Base-by-base conservation (phyloP, 352 stramenopile genomes). In the Elongisporangium senticosum region DNA sequence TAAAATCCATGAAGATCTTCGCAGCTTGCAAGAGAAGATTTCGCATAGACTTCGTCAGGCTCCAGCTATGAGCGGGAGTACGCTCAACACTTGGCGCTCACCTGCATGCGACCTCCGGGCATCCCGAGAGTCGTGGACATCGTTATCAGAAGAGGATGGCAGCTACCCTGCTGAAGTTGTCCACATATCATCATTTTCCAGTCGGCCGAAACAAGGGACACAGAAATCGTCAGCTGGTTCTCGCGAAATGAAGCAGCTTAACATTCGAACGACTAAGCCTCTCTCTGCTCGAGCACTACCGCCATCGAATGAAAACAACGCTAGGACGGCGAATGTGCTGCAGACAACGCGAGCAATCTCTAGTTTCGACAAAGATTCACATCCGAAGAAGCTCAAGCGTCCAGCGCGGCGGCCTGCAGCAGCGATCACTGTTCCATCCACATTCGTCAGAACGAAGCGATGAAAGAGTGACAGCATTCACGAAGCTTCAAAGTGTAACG, bases 1-100 rank as follows among this genome's bases (percentile, higher is more conserved):
- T 48, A 89, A 79, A 23, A 70, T 93, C 23, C 83, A 90, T 56
- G 77, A 86, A 54, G 83, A 93, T 55, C 84, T 92, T 40, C 75
- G 77, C 15, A 55, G 77, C 13, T 63, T 94, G 4, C 84, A 94
- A 49, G 68, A 87, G 21, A 67, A 79, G 1, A 85, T 94, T 43
- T 71, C 77, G 10, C 77, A 78, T 39, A 69, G 80, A 14, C 68
- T 92, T 5, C 70, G 86, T 43, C 78, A 89, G 49, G 58, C 61
- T 1, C 65, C 75, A 24, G 49, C 37, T 49, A 26, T n/a, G 15
- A 57, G 26, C 33, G 26, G 39, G 11, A 20, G 23, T 23, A 21
- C 23, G 20, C 15, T 19, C 22, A 7, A 10, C 3, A 23, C 24
- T 23, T 21, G 22, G 50, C n/a, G 26, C 13, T 21, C 8, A 11